Evolutionary conservation across 208 protist genomes (phyloP).

Genomic region (Leptomonas seymouri): DNA sequence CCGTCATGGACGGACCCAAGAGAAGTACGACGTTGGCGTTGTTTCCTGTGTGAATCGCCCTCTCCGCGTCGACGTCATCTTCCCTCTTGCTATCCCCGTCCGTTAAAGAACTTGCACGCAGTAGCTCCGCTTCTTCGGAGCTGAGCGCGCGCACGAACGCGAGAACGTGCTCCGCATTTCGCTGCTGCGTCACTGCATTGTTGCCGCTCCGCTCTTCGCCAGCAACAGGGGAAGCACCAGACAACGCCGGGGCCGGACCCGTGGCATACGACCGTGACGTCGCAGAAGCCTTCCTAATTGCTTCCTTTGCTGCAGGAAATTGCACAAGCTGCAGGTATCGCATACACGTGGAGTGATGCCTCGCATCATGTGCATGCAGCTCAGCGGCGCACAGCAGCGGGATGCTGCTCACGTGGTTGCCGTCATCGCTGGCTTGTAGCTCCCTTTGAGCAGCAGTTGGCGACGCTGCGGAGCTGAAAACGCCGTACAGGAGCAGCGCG

Average conservation of each 20-base stretch:
- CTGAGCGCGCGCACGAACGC: conserved; percentile 50
- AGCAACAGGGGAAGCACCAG: neutral
- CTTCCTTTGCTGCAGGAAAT: conserved; percentile 2
- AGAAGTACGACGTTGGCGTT: conserved; percentile 17
- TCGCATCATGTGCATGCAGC: conserved; percentile 4
- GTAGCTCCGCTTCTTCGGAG: conserved; percentile 22
- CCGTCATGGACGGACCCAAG: conserved; percentile 41
- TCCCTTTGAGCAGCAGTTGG: neutral
- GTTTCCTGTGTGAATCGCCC: neutral
- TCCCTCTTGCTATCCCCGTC: neutral
- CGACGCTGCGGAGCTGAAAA: conserved; percentile 33
- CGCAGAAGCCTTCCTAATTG: neutral
- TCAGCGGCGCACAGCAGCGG: conserved; percentile 10
- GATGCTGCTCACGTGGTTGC: neutral
- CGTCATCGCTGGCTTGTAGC: neutral
- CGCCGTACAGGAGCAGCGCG: conserved; percentile 71
- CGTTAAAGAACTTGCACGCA: neutral
- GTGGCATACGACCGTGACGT: neutral
- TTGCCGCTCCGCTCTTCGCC: neutral
- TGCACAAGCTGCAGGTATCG: conserved; percentile 40
- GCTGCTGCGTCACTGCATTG: conserved; percentile 30
- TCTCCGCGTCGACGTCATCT: neutral
- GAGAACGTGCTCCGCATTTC: conserved; percentile 71
- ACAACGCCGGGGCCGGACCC: neutral
- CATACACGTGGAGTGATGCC: conserved; percentile 15